Evolutionary conservation across 2,329 filamentous ascomycete species (phyloP).

Genomic region (Coniochaeta hoffmannii): DNA sequence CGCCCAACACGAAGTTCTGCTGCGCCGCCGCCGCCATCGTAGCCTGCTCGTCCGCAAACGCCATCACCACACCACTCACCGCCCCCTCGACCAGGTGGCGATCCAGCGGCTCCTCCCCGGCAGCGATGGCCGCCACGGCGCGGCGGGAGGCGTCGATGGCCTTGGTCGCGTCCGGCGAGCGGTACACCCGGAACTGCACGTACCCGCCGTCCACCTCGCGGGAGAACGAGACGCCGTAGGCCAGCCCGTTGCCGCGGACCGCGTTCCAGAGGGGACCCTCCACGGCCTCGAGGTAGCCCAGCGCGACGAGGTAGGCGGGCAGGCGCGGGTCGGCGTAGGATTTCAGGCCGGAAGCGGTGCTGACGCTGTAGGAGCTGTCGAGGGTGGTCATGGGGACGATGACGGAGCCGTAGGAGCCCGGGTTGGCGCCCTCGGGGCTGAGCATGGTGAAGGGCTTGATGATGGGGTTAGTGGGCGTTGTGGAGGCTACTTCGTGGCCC

Average conservation of each 20-base stretch:
- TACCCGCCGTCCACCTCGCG: slow-evolving; percentile 73
- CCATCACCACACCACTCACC: slow-evolving; percentile 80
- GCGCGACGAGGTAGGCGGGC: slow-evolving; percentile 78
- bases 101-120: slow-evolving; percentile 67
- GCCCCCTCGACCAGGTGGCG: slow-evolving; percentile 80
- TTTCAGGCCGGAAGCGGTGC: slow-evolving; percentile 65
- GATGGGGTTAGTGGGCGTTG: slow-evolving; percentile 58
- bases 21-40: slow-evolving; percentile 78
- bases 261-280: slow-evolving; percentile 94
- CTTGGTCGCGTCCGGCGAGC: slow-evolving; percentile 81
- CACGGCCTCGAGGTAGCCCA: slow-evolving; percentile 84
- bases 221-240: slow-evolving; percentile 78
- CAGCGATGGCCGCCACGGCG: slow-evolving; percentile 67
- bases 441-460: slow-evolving; percentile 64
- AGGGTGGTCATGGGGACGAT: slow-evolving; percentile 87
- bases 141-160: slow-evolving; percentile 72
- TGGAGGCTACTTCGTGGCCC: slow-evolving; percentile 31
- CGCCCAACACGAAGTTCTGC: slow-evolving; percentile 75
- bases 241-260: slow-evolving; percentile 85
- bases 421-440: slow-evolving; percentile 64
- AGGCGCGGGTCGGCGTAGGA: slow-evolving; percentile 71
- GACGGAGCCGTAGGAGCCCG: slow-evolving; percentile 66
- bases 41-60: slow-evolving; percentile 79
- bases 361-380: slow-evolving; percentile 82
- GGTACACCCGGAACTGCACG: slow-evolving; percentile 79